phyloP scores from a whole-genome alignment of 495 filamentous ascomycete species.

The Daldinia caldariorum region DNA sequence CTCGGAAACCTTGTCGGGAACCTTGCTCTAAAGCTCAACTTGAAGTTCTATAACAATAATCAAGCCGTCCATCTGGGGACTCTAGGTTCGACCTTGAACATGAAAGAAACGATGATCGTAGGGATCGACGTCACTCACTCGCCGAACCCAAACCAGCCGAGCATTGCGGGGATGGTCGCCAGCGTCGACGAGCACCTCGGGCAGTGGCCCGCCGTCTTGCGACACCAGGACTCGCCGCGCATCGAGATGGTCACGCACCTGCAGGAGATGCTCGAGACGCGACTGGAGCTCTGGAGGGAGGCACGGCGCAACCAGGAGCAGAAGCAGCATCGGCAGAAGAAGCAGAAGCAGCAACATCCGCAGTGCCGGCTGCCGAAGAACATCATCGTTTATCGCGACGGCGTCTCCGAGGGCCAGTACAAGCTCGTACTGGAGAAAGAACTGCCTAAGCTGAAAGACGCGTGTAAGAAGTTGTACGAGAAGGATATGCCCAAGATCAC shows the following conservation, averaged over 20 bases:
- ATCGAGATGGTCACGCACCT: slow-evolving; percentile 69
- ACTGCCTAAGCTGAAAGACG: slow-evolving; percentile 63
- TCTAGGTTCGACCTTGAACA: slow-evolving; percentile 55
- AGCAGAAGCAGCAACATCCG: too few species aligned
- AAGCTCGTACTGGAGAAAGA: slow-evolving; percentile 63
- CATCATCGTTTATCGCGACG: slow-evolving; percentile 82
- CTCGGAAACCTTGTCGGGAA: slow-evolving; percentile 67
- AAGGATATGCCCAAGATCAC: slow-evolving; percentile 60
- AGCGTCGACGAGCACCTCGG: slow-evolving; percentile 62
- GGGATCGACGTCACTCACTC: slow-evolving; percentile 83
- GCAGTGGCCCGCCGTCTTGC: slow-evolving; percentile 69
- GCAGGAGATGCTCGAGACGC: slow-evolving; percentile 65
- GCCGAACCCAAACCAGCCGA: slow-evolving; percentile 63
- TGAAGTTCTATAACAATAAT: slow-evolving; percentile 77
- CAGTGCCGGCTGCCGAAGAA: slow-evolving; percentile 61
- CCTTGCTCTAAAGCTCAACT: slow-evolving; percentile 75
- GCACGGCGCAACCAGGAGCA: neutral
- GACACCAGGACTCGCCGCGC: slow-evolving; percentile 57
- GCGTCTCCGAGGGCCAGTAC: slow-evolving; percentile 82
- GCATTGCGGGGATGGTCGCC: slow-evolving; percentile 73
- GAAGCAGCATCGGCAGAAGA: too few species aligned
- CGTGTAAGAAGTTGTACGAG: slow-evolving; percentile 64
- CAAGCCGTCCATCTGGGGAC: slow-evolving; percentile 59
- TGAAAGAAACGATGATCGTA: slow-evolving; percentile 72
- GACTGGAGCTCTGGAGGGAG: slow-evolving; percentile 67